These are phyloP conservation scores for Amyloporia xantha DNA, from an alignment of 768 basidiomycete species.

Conservation along the genomic window DNA sequence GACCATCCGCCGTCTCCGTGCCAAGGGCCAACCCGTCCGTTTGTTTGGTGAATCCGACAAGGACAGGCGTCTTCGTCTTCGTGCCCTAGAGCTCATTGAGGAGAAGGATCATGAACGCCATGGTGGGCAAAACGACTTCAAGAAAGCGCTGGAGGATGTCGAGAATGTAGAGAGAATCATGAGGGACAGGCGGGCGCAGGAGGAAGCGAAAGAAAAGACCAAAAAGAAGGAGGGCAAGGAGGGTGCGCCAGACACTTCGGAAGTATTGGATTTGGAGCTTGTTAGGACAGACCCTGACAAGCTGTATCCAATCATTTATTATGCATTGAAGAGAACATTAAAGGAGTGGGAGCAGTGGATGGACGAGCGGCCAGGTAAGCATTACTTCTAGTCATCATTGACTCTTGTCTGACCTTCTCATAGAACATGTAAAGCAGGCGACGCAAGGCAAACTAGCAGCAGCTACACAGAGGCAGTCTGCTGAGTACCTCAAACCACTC, in stretches of 20 bases:
- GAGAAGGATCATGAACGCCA: slow-evolving; percentile 75
- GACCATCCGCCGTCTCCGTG: slow-evolving; percentile 78
- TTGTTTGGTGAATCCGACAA: slow-evolving; percentile 95
- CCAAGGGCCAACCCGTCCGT: slow-evolving; percentile 90
- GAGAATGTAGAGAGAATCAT: slow-evolving; percentile 69
- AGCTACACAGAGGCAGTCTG: slow-evolving; percentile 92
- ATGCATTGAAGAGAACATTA: slow-evolving; percentile 84
- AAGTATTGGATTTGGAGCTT: slow-evolving; percentile 70
- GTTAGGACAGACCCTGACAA: slow-evolving; percentile 91
- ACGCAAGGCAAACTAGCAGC: slow-evolving; percentile 92
- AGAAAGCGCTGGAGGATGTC: slow-evolving; percentile 80
- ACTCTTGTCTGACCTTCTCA: neutral
- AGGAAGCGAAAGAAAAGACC: slow-evolving; percentile 40
- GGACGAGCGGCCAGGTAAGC: slow-evolving; percentile 84
- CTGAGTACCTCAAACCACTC: slow-evolving; percentile 93
- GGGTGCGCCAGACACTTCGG: slow-evolving; percentile 35
- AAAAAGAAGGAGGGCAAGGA: slow-evolving; percentile 48
- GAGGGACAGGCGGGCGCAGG: slow-evolving; percentile 40
- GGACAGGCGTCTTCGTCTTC: slow-evolving; percentile 80
- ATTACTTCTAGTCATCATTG: neutral
- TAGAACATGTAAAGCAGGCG: slow-evolving; percentile 81
- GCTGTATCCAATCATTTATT: slow-evolving; percentile 94
- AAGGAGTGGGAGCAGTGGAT: slow-evolving; percentile 97
- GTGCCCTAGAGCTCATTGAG: slow-evolving; percentile 93
- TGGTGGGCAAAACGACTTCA: slow-evolving; percentile 93